phyloP scores from a whole-genome alignment of 1,284 basidiomycete species.

The Cystobasidium pallidum region DNA sequence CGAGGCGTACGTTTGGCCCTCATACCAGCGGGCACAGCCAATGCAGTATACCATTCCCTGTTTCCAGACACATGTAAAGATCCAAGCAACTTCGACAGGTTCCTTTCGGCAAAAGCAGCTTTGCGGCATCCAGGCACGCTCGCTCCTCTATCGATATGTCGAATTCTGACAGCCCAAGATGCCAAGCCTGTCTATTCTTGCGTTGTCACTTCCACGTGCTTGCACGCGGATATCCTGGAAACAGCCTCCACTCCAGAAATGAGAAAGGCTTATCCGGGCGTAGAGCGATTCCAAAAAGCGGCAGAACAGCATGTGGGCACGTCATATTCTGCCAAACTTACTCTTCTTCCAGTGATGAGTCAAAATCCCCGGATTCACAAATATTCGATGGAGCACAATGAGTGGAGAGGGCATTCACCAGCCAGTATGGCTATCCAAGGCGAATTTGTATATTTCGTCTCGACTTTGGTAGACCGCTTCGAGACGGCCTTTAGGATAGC shows the following conservation, averaged over 20 bases:
- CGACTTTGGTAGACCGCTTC: constrained; percentile 40
- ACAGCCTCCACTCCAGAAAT: constrained; percentile 52
- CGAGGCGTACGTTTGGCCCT: constrained; percentile 49
- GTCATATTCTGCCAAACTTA: constrained; percentile 17
- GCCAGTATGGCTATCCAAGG: constrained; percentile 4
- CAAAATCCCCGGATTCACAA: not conserved
- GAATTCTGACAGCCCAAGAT: not conserved
- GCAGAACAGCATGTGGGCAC: constrained; percentile 50
- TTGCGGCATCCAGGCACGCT: not conserved
- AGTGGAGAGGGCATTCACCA: constrained; percentile 11
- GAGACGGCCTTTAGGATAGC: constrained; percentile 37
- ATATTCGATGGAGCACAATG: constrained; percentile 6
- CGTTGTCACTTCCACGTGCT: constrained; percentile 56
- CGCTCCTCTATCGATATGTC: constrained; percentile 22
- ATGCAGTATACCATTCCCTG: constrained; percentile 54
- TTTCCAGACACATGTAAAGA: constrained; percentile 46
- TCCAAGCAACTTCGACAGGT: constrained; percentile 13
- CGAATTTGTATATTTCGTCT: constrained; percentile 36
- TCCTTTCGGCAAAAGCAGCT: constrained; percentile 34
- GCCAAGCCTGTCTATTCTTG: constrained; percentile 45
- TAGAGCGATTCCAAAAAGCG: constrained; percentile 55
- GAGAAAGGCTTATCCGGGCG: constrained; percentile 50
- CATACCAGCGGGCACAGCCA: constrained; percentile 55
- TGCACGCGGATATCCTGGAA: constrained; percentile 56
- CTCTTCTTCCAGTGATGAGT: not conserved